Evolutionary conservation across 129 eudicot species (phyloP).

Genomic region (Escallonia herrerae): DNA sequence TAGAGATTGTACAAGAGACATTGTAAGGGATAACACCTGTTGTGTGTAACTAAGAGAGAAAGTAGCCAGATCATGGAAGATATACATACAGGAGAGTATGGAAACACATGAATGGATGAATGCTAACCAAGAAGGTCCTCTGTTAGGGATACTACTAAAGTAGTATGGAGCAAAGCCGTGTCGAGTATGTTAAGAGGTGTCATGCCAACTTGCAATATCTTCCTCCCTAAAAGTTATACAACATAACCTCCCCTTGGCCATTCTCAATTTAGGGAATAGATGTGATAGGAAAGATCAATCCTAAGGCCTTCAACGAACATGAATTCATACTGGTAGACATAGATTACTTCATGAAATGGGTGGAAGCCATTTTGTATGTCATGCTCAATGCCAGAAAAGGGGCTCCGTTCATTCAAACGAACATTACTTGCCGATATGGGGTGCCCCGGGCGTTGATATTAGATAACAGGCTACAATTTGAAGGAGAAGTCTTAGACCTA

Average conservation of each 20-base stretch:
- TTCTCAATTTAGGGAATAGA: background rate
- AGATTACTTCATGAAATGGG: no score
- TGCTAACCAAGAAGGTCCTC: background rate
- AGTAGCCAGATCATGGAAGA: background rate
- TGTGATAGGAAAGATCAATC: no score
- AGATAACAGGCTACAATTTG: no score
- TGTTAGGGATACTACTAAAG: constrained; percentile 2
- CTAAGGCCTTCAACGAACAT: no score
- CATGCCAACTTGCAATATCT: background rate
- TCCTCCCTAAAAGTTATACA: background rate
- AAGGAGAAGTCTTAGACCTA: no score
- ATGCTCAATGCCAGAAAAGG: no score
- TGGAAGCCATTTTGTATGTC: no score
- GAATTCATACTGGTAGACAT: no score
- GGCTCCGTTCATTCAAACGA: no score
- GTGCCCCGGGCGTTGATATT: no score
- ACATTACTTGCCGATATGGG: no score
- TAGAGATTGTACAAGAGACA: background rate
- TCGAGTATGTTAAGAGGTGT: background rate
- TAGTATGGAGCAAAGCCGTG: background rate
- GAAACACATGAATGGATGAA: constrained; percentile 4
- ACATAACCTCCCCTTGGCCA: background rate
- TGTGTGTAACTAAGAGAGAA: background rate
- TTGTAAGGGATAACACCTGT: background rate
- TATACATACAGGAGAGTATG: background rate